Percentiles rank a stretch among this genome's conserved stretches.
These are phyloP conservation scores for Talaromyces adpressus DNA, from an alignment of 495 filamentous ascomycete genomes.

Conservation along the genomic window DNA sequence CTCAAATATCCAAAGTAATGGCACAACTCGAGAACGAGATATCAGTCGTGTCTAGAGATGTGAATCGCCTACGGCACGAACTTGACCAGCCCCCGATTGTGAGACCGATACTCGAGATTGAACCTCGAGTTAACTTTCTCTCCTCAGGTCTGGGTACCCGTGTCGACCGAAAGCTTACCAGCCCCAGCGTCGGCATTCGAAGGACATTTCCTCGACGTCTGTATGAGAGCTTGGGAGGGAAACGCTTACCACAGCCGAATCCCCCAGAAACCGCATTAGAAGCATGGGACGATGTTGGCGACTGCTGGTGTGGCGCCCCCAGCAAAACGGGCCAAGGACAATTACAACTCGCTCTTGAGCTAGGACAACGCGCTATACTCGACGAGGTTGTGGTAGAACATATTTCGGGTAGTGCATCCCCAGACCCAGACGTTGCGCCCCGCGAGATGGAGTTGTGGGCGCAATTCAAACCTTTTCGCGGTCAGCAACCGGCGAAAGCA, in stretches of 20 bases:
- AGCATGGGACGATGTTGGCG: constrained; percentile 38
- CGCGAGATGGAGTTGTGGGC: constrained; percentile 43
- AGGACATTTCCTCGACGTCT: constrained; percentile 7
- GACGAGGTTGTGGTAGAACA: constrained; percentile 44
- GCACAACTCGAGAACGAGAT: constrained; percentile 25
- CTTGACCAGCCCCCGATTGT: background rate
- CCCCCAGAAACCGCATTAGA: constrained; percentile 25
- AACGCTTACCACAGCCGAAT: constrained; percentile 10
- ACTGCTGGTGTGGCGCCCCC: constrained; percentile 40
- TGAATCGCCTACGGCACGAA: constrained; percentile 22
- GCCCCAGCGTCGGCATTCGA: constrained; percentile 19
- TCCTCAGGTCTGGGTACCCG: constrained; percentile 24
- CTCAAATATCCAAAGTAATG: constrained; percentile 24
- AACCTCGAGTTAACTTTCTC: constrained; percentile 31
- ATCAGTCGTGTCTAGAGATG: constrained; percentile 28
- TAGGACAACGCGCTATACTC: constrained; percentile 31
- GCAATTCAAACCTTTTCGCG: constrained; percentile 14
- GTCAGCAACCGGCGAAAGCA: background rate
- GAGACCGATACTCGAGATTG: background rate
- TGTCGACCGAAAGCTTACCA: constrained; percentile 29
- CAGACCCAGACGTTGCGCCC: constrained; percentile 30
- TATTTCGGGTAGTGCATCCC: constrained; percentile 26
- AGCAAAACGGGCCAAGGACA: constrained; percentile 20
- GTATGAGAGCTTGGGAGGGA: background rate
- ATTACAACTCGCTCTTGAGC: constrained; percentile 30